Conservation (phyloP, 495 filamentous ascomycete species). For the Neurospora sp. region DNA sequence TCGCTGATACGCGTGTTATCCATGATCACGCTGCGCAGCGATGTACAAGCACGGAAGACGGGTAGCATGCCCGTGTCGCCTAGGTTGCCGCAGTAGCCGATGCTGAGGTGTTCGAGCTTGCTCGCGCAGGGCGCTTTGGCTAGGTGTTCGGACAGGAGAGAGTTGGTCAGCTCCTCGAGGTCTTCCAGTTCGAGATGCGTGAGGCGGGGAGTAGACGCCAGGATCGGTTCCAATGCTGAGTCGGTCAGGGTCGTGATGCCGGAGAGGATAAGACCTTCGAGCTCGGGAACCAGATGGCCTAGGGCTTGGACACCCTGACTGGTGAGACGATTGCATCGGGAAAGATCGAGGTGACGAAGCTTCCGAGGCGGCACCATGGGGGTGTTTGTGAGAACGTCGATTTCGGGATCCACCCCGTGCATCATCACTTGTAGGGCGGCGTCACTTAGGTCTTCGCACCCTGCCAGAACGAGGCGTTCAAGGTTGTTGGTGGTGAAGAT, state of each 20-base stretch:
- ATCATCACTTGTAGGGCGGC: conserved; percentile 59
- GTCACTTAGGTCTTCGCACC: conserved; percentile 68
- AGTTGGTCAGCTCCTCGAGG: conserved; percentile 64
- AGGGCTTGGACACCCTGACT: conserved; percentile 57
- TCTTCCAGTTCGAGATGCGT: conserved; percentile 90
- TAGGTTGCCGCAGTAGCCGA: conserved; percentile 81
- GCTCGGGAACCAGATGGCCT: conserved; percentile 61
- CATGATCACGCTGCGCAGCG: conserved; percentile 65
- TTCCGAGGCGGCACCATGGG: conserved; percentile 68
- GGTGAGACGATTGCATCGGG: conserved; percentile 63
- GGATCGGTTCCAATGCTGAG: conserved; percentile 55
- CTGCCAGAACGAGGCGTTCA: conserved; percentile 65
- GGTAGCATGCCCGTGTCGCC: conserved; percentile 79
- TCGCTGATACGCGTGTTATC: conserved; percentile 92
- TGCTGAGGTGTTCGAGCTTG: conserved; percentile 65
- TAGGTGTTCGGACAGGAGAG: conserved; percentile 54
- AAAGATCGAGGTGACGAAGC: conserved; percentile 77
- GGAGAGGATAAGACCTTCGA: conserved; percentile 74
- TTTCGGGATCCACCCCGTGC: conserved; percentile 59
- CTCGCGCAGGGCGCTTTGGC: conserved; percentile 63
- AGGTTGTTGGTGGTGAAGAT: conserved; percentile 74
- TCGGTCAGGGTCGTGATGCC: conserved; percentile 65
- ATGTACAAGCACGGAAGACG: conserved; percentile 63
- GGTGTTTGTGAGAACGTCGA: conserved; percentile 68
- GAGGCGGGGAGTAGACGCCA: conserved; percentile 63